Evolutionary conservation across 257 asterid genomes (phyloP).

Genomic region (Solanum lycopersicoides): DNA sequence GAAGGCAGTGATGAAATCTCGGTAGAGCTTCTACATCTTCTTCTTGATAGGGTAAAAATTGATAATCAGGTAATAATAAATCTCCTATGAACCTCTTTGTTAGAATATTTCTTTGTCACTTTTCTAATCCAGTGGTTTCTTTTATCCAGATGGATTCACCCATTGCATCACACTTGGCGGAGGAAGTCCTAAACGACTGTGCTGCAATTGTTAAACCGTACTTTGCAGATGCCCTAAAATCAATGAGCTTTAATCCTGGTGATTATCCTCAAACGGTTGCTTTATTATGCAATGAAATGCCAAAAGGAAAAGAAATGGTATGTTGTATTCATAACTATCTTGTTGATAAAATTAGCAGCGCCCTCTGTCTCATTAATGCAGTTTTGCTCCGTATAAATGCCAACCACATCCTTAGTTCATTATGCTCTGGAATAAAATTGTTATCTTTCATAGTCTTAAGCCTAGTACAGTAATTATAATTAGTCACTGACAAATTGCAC

Average conservation of each 20-base stretch:
- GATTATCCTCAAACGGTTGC: conserved; percentile 32
- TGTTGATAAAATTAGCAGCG: background rate
- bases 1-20: conserved; percentile 29
- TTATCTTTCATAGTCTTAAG: too few species aligned
- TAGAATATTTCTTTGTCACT: background rate
- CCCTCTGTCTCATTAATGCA: background rate
- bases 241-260: conserved; percentile 23
- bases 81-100: background rate
- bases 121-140: background rate
- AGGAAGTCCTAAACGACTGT: conserved; percentile 33
- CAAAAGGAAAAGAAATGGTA: conserved; percentile 25
- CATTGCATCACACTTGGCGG: conserved; percentile 46
- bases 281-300: conserved; percentile 17
- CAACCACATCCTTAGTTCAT: background rate
- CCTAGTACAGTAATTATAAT: too few species aligned
- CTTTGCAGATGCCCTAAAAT: conserved; percentile 27
- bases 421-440: too few species aligned
- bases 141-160: conserved; percentile 32
- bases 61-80: conserved; percentile 15
- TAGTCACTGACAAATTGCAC: too few species aligned
- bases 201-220: conserved; percentile 22
- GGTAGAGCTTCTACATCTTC: conserved; percentile 23
- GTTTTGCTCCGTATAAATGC: background rate
- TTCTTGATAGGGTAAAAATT: conserved; percentile 17
- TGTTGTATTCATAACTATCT: conserved; percentile 1